These are phyloP conservation scores for Leccinum subtestaceum DNA, from an alignment of 768 basidiomycete species.

Conservation along the genomic window DNA sequence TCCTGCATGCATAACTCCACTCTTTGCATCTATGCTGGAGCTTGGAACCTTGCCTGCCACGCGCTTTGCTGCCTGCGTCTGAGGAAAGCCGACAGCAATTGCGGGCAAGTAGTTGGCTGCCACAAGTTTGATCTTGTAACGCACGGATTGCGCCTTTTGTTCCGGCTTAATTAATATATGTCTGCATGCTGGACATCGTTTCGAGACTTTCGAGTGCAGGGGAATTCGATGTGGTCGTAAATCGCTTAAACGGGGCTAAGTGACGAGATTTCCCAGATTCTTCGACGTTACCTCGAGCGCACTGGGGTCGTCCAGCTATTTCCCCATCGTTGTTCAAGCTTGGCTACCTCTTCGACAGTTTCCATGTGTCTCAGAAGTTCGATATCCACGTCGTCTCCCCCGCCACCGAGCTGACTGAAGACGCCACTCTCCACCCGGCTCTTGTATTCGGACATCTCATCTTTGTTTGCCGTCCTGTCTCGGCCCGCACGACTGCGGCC, in stretches of 20 bases:
- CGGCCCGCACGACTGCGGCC: conserved; percentile 46
- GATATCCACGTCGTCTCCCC: conserved; percentile 65
- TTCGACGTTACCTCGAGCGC: conserved; percentile 50
- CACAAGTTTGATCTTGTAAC: conserved; percentile 97
- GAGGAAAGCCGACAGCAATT: conserved; percentile 70
- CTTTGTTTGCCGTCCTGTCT: conserved; percentile 65
- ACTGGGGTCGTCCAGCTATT: conserved; percentile 74
- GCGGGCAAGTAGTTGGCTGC: conserved; percentile 93
- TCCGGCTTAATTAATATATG: conserved; percentile 99
- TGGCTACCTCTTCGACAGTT: conserved; percentile 58
- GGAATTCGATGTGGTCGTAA: conserved; percentile 88
- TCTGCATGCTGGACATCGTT: conserved; percentile 90
- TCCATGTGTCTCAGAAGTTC: conserved; percentile 69
- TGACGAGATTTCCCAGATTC: not conserved
- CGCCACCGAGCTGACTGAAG: conserved; percentile 51
- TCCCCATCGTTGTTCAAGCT: conserved; percentile 76
- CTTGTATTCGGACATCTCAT: conserved; percentile 77
- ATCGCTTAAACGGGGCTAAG: conserved; percentile 47
- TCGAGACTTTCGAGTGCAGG: conserved; percentile 89
- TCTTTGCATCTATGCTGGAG: conserved; percentile 37
- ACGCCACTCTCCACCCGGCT: conserved; percentile 64
- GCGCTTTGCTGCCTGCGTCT: conserved; percentile 40
- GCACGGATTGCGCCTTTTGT: conserved; percentile 90
- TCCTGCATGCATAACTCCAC: conserved; percentile 61
- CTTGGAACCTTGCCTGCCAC: conserved; percentile 36